Evolutionary conservation across 1,284 basidiomycete genomes (phyloP), one percentile per base, ranked within the genome.

Genomic region (Puccinia novopanici): DNA sequence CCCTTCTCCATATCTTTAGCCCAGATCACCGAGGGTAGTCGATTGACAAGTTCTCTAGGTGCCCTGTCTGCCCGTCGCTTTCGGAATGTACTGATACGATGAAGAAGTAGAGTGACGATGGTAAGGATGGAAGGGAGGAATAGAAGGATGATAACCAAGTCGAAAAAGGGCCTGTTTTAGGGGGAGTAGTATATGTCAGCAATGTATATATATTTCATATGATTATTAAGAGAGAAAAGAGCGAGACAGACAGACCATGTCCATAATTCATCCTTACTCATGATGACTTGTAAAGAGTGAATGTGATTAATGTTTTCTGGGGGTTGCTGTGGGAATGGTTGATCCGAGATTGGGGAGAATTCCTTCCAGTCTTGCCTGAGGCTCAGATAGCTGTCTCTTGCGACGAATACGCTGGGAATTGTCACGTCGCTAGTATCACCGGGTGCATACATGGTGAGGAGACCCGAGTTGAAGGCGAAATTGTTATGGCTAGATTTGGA

Each of bases 361-460:
- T 82, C 81, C 19, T 67, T 67, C 63, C 83, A 83, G 15, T 83
- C 81, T 81, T 87, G 86, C n/a, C 85, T 81, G 12, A 88, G 83
- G n/a, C 83, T 79, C 34, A 87, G 83, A 81, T 86, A 88, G 30
- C 85, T 85, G 0, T 86, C 85, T 15, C 87, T 83, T 6, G 86
- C 86, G 45, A 88, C 86, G 80, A 88, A 88, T 5, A 87, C 85
- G 27, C 85, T 86, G 0, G 87, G 87, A 50, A 88, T 88, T 24
- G 82, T 82, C 54, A 88, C 86, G 75, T 85, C 85, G 6, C 83
- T 83, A 9, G 88, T 88, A 75, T 88, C 87, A n/a, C 81, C 91
- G 86, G 92, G 92, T 85, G 91, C 92, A 86, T 92, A 94, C 93
- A 95, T 95, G 82, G 92, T 94, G 59, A 95, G 89, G 81, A 95